Base-by-base conservation (phyloP, 441 rosid species). In the Adansonia gregorii region DNA sequence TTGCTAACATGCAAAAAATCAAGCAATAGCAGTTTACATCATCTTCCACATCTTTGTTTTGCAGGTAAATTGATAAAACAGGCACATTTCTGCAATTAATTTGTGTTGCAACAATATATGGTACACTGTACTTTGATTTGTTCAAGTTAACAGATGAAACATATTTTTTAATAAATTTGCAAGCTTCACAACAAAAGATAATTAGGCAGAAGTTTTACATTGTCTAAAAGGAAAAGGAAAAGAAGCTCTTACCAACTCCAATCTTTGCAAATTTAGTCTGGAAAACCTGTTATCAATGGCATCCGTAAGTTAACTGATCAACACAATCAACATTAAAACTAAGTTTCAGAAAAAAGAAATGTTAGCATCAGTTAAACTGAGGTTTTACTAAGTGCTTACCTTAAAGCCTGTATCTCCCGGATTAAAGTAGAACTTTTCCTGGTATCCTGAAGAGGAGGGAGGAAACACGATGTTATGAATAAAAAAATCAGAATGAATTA, bases 401-500 rank as follows among this genome's bases (percentile, higher is more conserved):
- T 91, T 91, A 82, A 95, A 95, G 79, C 94, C 94, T 55, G 97
- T 95, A 80, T 95, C 97, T 4, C 99, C 98, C 6, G 97, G 98
- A 83, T 91, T 95, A 81, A 95, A 95, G 85, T 95, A 91, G 89
- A 95, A 95, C 76, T 95, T 93, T 89, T 95, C 99, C 86, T 91
- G 95, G 82, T 93, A 93, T 58, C 98, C 98, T 89, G 79, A 73
- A 78, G 51, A 67, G 68, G 60, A 54, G 48, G 72, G 56, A 70
- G n/a, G 39, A 73, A 15, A 39, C 35, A 27, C 77, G 52, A 31
- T 72, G 55, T 74, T 49, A 60, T 22, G 9, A 54, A n/a, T 55
- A 8, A 52, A 24, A 24, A 78, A 48, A 56, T 45, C 52, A 69
- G 77, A 48, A 56, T 58, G 49, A 54, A 77, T 43, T 41, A 73